phyloP scores from a whole-genome alignment of 805 yeast genomes.

The Brettanomyces sp. region DNA sequence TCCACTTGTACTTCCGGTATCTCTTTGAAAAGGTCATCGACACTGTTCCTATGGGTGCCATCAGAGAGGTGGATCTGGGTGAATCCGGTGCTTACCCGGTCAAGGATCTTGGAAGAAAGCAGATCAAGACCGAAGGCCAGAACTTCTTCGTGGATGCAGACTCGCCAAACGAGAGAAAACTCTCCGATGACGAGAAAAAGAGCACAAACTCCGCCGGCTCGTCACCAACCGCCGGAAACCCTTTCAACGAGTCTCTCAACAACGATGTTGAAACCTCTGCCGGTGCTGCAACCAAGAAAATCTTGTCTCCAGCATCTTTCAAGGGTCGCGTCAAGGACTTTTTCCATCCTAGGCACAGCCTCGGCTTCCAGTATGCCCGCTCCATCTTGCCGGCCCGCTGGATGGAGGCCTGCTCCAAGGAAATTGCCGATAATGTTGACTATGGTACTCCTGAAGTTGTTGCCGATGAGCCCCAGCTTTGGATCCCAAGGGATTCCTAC shows the following conservation, averaged over 20 bases:
- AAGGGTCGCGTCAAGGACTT: constrained; percentile 13
- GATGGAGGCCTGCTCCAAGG: constrained; percentile 10
- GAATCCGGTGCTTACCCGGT: constrained; percentile 38
- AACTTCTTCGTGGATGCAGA: constrained; percentile 13
- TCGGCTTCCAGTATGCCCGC: constrained; percentile 20
- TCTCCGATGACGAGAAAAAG: background rate
- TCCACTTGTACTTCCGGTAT: constrained; percentile 51
- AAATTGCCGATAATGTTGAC: constrained; percentile 6
- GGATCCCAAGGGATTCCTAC: constrained; percentile 63
- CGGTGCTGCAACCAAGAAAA: background rate
- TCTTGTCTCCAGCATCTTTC: background rate
- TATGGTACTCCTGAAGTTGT: constrained; percentile 50
- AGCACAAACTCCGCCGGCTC: background rate
- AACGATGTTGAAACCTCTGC: constrained; percentile 4
- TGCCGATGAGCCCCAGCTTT: constrained; percentile 52
- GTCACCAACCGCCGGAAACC: background rate
- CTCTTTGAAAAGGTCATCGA: constrained; percentile 57
- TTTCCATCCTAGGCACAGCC: constrained; percentile 19
- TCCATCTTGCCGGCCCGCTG: constrained; percentile 30
- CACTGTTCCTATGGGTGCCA: constrained; percentile 59
- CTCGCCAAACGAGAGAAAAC: background rate
- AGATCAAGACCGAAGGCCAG: constrained; percentile 33
- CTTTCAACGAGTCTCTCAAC: background rate
- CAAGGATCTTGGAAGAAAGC: constrained; percentile 55
- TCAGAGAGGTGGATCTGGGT: constrained; percentile 36